Evolutionary conservation across 768 basidiomycete genomes (phyloP), one percentile per base, ranked within the genome.

Genomic region (Leccinellum albellum): DNA sequence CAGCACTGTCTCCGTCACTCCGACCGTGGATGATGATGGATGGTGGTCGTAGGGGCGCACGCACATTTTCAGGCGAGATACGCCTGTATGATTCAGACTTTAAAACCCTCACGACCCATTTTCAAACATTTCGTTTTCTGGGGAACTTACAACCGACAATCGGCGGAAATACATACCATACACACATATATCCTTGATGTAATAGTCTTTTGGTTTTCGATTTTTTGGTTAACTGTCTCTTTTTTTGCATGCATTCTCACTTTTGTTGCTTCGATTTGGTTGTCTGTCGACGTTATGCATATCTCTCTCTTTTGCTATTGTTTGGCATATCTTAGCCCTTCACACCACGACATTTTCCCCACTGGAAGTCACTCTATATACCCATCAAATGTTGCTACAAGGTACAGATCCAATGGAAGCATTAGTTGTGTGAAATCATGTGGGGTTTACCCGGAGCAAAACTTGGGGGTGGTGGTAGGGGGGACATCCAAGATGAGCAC

Each of bases 1-100:
- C 24, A 93, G 91, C 65, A 82, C 76, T 2, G 85, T 87, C n/a
- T 89, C 88, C 21, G 76, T 82, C 28, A 79, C 85, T 9, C 88
- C 87, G 7, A 91, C 88, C 1, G 76, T 83, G 56, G 83, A 82
- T 42, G 78, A 84, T 1, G 86, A 93, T 48, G 91, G 91, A 33
- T 94, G 91, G 91, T 93, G 84, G 82, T 74, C 76, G 64, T 89
- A 70, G 45, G 14, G 15, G 42, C 50, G 21, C 26, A 42, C 10
- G 20, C 40, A 42, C 20, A 42, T 20, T 14, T 40, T 51, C 23
- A 20, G 40, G 44, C 23, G 24, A 24, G 47, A 45, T 42, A 42
- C 40, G 20, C 40, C 40, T 42, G 20, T 12, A 42, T 5, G 20
- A 20, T 42, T 42, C 40, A 42, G 40, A 42, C 37, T 42, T 42